Conservation (phyloP, 73 alveolate genomes). For the Stentor coeruleus region DNA sequence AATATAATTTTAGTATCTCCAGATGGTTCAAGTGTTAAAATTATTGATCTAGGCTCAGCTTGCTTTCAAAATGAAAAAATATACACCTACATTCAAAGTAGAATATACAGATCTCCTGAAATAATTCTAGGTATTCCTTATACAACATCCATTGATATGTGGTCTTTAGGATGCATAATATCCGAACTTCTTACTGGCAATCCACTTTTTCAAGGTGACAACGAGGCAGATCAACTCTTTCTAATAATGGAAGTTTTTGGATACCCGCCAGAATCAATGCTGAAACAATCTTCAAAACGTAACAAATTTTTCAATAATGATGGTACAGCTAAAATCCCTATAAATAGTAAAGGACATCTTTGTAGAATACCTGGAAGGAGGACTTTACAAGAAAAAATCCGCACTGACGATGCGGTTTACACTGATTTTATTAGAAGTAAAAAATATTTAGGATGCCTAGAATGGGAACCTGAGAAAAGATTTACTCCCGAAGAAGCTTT, state of each 20-base stretch:
- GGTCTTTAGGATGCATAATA: slow-evolving; percentile 82
- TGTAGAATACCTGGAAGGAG: slow-evolving; percentile 37
- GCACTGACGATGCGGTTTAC: background rate
- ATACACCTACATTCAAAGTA: slow-evolving; percentile 36
- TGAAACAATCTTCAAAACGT: slow-evolving; percentile 17
- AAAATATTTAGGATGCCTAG: slow-evolving; percentile 21
- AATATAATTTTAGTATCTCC: slow-evolving; percentile 65
- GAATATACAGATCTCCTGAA: slow-evolving; percentile 90
- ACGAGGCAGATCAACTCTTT: slow-evolving; percentile 55
- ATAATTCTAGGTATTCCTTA: slow-evolving; percentile 84
- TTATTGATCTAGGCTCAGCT: slow-evolving; percentile 82
- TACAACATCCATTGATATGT: slow-evolving; percentile 80
- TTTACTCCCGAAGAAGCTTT: slow-evolving; percentile 28
- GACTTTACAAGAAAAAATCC: background rate
- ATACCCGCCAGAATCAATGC: slow-evolving; percentile 35
- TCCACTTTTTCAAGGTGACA: slow-evolving; percentile 73
- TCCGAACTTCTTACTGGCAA: slow-evolving; percentile 63
- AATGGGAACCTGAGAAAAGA: slow-evolving; percentile 36
- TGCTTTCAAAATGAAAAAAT: slow-evolving; percentile 28
- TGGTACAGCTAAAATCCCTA: background rate
- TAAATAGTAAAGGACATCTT: slow-evolving; percentile 29
- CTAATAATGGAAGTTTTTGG: slow-evolving; percentile 67
- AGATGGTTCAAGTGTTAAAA: slow-evolving; percentile 60
- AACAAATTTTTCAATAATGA: slow-evolving; percentile 26
- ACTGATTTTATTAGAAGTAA: slow-evolving; percentile 27